A percentile compares a stretch with the other conserved stretches of the same genome.
Evolutionary conservation across 164 flowering plant species (phyloP).

Genomic region (Stephania japonica): DNA sequence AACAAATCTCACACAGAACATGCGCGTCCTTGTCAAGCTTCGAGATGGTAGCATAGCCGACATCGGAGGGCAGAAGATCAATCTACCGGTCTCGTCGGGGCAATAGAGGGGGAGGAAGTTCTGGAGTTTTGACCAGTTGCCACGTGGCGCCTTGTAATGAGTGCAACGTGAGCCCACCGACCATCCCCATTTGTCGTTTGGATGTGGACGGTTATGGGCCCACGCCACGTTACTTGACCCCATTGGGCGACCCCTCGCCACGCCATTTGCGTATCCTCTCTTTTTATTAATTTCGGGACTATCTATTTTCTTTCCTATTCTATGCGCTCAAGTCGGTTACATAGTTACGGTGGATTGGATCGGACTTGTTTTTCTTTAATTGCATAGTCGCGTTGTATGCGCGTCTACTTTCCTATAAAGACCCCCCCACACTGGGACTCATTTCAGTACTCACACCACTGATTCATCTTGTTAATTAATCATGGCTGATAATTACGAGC

Average conservation of each 20-base stretch:
- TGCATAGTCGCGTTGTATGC: neutral
- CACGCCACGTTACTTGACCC: neutral
- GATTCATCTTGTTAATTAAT: neutral
- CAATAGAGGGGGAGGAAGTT: neutral
- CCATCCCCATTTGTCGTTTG: neutral
- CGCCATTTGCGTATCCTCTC: neutral
- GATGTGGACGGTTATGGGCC: neutral
- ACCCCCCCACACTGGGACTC: neutral
- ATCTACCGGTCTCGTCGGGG: neutral
- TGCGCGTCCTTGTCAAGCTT: neutral
- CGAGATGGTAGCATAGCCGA: neutral
- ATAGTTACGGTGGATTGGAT: neutral
- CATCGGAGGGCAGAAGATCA: neutral
- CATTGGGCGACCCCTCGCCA: neutral
- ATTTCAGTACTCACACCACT: neutral
- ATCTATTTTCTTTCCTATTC: neutral
- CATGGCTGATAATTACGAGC: constrained; percentile 36
- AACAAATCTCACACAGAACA: too few relatives aligned
- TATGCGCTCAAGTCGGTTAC: neutral
- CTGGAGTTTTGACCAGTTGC: neutral
- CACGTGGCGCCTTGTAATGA: neutral
- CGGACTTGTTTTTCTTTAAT: neutral
- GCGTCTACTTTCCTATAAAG: neutral
- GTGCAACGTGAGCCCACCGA: neutral
- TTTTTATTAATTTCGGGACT: neutral